Conservation (phyloP, 2,329 filamentous ascomycete genomes). For the Neofusicoccum kwambonambiense region DNA sequence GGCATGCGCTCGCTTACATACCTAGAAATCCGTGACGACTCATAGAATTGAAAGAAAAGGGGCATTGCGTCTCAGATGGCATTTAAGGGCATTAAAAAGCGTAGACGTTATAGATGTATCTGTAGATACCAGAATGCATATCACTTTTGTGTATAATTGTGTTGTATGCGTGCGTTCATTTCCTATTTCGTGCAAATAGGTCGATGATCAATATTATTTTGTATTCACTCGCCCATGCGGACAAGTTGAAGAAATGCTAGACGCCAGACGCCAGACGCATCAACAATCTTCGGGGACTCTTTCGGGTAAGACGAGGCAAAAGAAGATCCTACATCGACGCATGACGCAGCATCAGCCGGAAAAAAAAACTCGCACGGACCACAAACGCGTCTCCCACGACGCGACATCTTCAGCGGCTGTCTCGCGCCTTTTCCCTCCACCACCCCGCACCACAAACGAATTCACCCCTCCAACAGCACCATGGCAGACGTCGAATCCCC, state of each 20-base stretch:
- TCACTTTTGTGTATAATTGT: not conserved
- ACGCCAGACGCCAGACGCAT: no score
- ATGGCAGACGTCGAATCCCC: constrained; percentile 2
- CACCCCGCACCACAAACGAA: not conserved
- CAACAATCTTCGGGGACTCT: no score
- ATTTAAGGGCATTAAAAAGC: not conserved
- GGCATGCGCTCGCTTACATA: not conserved
- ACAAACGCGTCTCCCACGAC: not conserved
- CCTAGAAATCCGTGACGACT: not conserved
- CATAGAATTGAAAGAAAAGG: not conserved
- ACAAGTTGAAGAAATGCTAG: no score
- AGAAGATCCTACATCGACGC: not conserved
- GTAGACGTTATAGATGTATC: not conserved
- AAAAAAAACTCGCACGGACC: not conserved
- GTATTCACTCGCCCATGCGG: no score
- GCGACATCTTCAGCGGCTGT: not conserved
- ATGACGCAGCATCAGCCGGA: not conserved
- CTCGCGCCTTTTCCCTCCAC: not conserved
- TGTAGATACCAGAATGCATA: not conserved
- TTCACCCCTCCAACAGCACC: not conserved
- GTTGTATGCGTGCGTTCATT: not conserved
- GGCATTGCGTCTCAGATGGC: not conserved
- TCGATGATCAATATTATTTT: no score
- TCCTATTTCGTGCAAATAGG: no score
- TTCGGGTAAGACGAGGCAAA: no score